Percentiles rank a stretch among this genome's conserved stretches.
phyloP scores from a whole-genome alignment of 176 grass and related monocot genomes.

The Phyllostachys edulis region DNA sequence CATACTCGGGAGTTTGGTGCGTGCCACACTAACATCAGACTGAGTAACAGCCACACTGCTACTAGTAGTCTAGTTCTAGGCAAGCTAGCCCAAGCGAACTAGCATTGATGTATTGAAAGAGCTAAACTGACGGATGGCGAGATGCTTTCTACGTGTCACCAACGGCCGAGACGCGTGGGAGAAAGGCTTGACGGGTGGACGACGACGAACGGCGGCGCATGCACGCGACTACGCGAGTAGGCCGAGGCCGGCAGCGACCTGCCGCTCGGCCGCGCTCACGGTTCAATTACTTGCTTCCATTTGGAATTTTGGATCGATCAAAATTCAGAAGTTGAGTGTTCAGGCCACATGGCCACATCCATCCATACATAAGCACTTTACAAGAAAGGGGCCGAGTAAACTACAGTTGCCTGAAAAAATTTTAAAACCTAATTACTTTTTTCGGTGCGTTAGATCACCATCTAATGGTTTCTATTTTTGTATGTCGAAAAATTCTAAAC shows the following conservation, averaged over 20 bases:
- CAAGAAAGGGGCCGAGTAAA: too few relatives aligned
- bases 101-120: not conserved
- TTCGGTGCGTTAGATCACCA: too few relatives aligned
- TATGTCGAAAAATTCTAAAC: too few relatives aligned
- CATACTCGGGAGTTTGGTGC: not conserved
- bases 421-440: too few relatives aligned
- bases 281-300: not conserved
- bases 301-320: not conserved
- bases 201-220: not conserved
- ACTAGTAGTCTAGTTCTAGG: too few relatives aligned
- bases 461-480: too few relatives aligned
- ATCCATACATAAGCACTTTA: not conserved
- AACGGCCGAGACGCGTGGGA: conserved; percentile 4
- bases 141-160: conserved; percentile 31
- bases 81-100: not conserved
- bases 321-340: not conserved
- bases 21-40: not conserved
- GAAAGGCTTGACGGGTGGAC: not conserved
- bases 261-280: not conserved
- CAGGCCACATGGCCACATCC: not conserved
- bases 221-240: not conserved
- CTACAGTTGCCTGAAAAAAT: too few relatives aligned
- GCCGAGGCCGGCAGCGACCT: not conserved
- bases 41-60: not conserved
- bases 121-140: conserved; percentile 4